Evolutionary conservation across 179 eudicot genomes (phyloP).

Genomic region (Beta macrorhiza): DNA sequence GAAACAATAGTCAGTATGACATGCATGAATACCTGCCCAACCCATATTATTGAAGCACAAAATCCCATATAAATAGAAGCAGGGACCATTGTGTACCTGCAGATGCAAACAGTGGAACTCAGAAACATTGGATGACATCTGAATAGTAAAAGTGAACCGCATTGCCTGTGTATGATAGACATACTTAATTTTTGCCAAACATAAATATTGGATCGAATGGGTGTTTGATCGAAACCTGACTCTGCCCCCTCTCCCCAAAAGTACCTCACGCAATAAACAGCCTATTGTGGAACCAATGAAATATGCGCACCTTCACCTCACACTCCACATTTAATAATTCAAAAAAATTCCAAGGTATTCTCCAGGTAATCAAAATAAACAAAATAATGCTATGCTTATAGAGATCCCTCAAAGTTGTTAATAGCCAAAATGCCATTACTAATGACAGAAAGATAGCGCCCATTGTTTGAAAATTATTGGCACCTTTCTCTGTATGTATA

Average conservation of each 20-base stretch:
- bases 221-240: background rate
- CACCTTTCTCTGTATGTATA: no score
- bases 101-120: constrained; percentile 10
- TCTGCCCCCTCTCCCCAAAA: background rate
- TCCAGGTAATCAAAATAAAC: no score
- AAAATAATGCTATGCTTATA: no score
- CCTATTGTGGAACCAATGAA: background rate
- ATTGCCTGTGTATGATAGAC: background rate
- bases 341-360: no score
- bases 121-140: background rate
- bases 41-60: constrained; percentile 93
- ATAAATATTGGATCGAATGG: background rate
- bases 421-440: no score
- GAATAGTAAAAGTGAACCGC: background rate
- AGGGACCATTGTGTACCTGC: constrained; percentile 97
- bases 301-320: background rate
- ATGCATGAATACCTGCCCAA: constrained; percentile 65
- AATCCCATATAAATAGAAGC: constrained; percentile 90
- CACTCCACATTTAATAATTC: background rate
- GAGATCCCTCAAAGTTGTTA: no score
- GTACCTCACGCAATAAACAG: no score
- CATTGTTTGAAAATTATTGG: no score
- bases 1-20: background rate
- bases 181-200: background rate
- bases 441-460: no score